phyloP scores from a whole-genome alignment of 768 basidiomycete species.

The Tricholoma hemisulphureum region DNA sequence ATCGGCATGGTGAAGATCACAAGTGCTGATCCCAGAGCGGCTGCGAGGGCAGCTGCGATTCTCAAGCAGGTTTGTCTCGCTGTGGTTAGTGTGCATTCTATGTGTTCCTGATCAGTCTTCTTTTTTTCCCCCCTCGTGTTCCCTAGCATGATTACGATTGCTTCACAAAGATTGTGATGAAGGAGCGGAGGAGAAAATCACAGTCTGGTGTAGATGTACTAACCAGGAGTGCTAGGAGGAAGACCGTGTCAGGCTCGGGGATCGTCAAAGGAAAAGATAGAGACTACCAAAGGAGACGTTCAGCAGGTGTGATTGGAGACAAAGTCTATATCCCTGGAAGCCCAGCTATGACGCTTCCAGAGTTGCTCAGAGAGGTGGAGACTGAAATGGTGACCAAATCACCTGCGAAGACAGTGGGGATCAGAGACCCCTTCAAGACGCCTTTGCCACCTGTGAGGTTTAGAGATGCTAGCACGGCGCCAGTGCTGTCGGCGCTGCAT shows the following conservation, averaged over 20 bases:
- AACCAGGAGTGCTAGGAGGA: constrained; percentile 26
- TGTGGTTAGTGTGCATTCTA: not conserved
- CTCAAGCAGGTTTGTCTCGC: constrained; percentile 78
- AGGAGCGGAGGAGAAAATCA: constrained; percentile 27
- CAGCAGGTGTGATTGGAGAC: constrained; percentile 48
- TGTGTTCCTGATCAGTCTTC: constrained; percentile 3
- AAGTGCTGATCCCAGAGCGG: constrained; percentile 80
- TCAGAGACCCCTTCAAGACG: constrained; percentile 25
- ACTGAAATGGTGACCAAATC: constrained; percentile 36
- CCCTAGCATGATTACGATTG: constrained; percentile 83
- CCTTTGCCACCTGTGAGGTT: constrained; percentile 14
- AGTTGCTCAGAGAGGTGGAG: constrained; percentile 61
- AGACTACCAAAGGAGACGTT: constrained; percentile 19
- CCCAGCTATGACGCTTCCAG: constrained; percentile 51
- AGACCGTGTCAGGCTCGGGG: constrained; percentile 30
- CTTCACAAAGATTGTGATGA: constrained; percentile 50
- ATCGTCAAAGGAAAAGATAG: constrained; percentile 28
- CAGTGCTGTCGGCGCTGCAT: not conserved
- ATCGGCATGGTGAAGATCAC: constrained; percentile 78
- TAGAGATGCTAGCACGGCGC: not conserved
- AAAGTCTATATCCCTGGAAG: constrained; percentile 54
- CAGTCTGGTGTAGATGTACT: not conserved
- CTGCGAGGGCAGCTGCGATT: constrained; percentile 91
- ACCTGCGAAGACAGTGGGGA: constrained; percentile 17
- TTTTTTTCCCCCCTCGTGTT: too few species aligned